Evolutionary conservation across 805 yeast genomes (phyloP), one percentile per base, ranked within the genome.

Genomic region (Cyberlindnera saturnus): DNA sequence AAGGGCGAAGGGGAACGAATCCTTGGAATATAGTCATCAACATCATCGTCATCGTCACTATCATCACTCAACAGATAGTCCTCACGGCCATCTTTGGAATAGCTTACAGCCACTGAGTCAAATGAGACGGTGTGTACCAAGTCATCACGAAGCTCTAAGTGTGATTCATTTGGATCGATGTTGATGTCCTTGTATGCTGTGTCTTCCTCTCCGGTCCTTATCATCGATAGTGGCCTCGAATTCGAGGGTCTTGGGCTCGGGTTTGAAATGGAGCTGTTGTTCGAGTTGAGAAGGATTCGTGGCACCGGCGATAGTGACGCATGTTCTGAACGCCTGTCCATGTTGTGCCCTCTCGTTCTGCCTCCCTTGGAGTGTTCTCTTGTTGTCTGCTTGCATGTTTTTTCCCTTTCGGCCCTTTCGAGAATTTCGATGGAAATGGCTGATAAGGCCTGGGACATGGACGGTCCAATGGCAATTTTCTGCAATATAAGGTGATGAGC

Each of bases 1-100:
- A 40, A 23, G 3, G 54, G 56, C 7, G 56, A 50, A 7, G 43
- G 45, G 3, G 49, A 38, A 28, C 50, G 41, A 7, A 32, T 13
- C 16, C 34, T 32, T 6, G 34, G 38, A 16, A 32, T 20, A 9
- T 35, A 28, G 23, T 41, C 44, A 15, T 35, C 41, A 32, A 4
- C 19, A 16, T 9, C 36, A 11, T 33, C 40, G 6, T 41, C 45
- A 14, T 29, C 43, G 17, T 36, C 41, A 13, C 34, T 38, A 17
- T n/a, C 26, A 33, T 17, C 34, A 38, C 29, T 18, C 26, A n/a
- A 31, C 17, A 31, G n/a, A 10, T 18, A 38, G 13, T 29, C 36
- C 16, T 30, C 30, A 7, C 26, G 38, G 20, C 38, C 43, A 34
- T 36, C 41, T 9, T 34, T 30, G 7, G 41, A 40, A 23, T 40